Base-by-base conservation (phyloP, 768 basidiomycete genomes). In the Suillus discolor region DNA sequence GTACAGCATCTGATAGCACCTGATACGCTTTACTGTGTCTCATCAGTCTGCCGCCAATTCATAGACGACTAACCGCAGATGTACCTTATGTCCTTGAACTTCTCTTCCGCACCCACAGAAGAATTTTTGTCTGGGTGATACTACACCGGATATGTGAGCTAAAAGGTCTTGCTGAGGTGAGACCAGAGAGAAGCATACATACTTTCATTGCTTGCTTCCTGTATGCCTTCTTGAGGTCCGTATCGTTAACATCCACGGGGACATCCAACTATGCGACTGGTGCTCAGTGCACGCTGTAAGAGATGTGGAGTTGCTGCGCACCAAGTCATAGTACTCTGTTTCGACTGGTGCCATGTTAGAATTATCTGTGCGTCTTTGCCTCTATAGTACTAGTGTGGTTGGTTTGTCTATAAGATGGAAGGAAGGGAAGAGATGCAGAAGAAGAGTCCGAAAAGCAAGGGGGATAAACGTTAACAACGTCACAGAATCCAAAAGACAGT, bases 71-170 rank as follows among this genome's bases (percentile, higher is more conserved):
- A 25, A 49, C 7, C 20, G 15, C 11, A 61, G 47, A 76, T 76
- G 68, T 70, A 89, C 93, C 94, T 95, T 73, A 99, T 93, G 55
- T 97, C 93, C 79, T 98, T 97, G 83, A 99, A 99, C 81, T 89
- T 96, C 75, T 93, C 91, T 75, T 96, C 95, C 1, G 97, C 97
- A 72, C 94, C 94, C n/a, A 89, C 85, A 5, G 93, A 91, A 8
- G 87, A 84, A 73, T 98, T 98, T 85, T 97, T 97, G 79, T 97
- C 96, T 6, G 96, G 96, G 75, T 97, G 96, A 75, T 90, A 97
- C 92, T 96, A 70, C 39, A 66, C 53, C 65, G 61, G 16, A 36
- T 38, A 53, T 42, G 39, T 2, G 9, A 31, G 31, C 28, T 54
- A 28, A 11, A 45, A 42, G 25, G 9, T 31, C 41, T 36, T 34